Evolutionary conservation across 345 rosid species (phyloP), one percentile per base, ranked within the genome.

Genomic region (Dovyalis caffra): DNA sequence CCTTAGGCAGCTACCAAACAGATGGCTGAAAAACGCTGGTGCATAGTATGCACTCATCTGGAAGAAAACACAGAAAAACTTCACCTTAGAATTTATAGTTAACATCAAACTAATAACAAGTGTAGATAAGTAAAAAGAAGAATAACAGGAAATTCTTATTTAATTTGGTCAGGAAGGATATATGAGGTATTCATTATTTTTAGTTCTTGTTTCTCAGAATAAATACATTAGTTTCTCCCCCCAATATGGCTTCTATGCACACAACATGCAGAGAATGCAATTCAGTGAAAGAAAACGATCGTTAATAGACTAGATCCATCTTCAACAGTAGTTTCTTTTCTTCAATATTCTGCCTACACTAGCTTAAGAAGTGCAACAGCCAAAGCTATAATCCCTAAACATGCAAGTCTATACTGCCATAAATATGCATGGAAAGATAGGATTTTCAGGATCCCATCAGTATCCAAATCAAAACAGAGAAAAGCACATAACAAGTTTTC

Each of bases 21-120:
- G 88, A 82, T 89, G 89, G 86, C 97, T 82, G 81, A 90, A 93
- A 86, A 91, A 89, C 2, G 97, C 99, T 18, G 97, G 97, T 4
- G 98, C 98, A 86, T 83, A 89, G 64, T 96, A 93, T 75, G 97
- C 97, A 84, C 97, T 95, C 98, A 93, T 93, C 99, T 95, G 86
- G 70, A 70, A 63, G 61, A 64, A 29, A 66, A 58, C 25, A 51
- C 43, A 71, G 23, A 79, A 26, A 58, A 67, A 58, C 28, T 70
- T 53, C 37, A 49, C 49, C 1, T 76, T n/a, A 78, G 23, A 53
- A 35, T 15, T 68, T 69, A 33, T 66, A 11, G 34, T 11, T 60
- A 45, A 57, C 37, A 74, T 74, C 67, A 70, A 53, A 23, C 53
- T 64, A 28, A 37, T 49, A 74, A 65, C 45, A 35, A 16, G 53